Conservation (phyloP, 192 early-diverging fungal genomes). For the Backusella westeae region DNA sequence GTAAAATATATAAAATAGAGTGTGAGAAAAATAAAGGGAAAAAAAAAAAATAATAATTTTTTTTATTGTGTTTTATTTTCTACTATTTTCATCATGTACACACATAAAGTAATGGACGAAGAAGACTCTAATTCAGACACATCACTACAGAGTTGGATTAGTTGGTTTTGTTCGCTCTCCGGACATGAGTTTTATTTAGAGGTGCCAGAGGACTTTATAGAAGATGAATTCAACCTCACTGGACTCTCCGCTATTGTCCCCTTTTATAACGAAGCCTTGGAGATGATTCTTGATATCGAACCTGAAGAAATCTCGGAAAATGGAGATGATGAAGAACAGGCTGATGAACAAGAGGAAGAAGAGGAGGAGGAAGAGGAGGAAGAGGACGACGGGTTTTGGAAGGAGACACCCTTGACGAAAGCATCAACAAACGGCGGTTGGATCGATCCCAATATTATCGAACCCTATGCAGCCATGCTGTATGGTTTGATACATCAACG, state of each 20-base stretch:
- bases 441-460: constrained; percentile 45
- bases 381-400: constrained; percentile 30
- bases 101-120: not conserved
- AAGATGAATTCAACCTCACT: constrained; percentile 98
- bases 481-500: constrained; percentile 95
- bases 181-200: constrained; percentile 84
- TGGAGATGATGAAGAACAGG: constrained; percentile 26
- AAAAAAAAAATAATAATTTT: not conserved
- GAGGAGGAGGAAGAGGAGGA: not conserved
- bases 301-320: constrained; percentile 24
- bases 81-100: not conserved
- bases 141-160: constrained; percentile 54
- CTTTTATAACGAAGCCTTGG: constrained; percentile 89
- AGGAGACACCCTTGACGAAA: constrained; percentile 6
- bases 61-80: not conserved
- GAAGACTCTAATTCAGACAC: constrained; percentile 20
- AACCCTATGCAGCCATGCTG: constrained; percentile 82
- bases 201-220: constrained; percentile 83
- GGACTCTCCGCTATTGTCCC: constrained; percentile 83
- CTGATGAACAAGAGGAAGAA: not conserved
- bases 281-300: constrained; percentile 93
- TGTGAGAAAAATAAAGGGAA: not conserved
- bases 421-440: not conserved
- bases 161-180: constrained; percentile 73
- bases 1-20: not conserved